Evolutionary conservation across 768 basidiomycete genomes (phyloP).

Genomic region (Podaxis carcinomalis): DNA sequence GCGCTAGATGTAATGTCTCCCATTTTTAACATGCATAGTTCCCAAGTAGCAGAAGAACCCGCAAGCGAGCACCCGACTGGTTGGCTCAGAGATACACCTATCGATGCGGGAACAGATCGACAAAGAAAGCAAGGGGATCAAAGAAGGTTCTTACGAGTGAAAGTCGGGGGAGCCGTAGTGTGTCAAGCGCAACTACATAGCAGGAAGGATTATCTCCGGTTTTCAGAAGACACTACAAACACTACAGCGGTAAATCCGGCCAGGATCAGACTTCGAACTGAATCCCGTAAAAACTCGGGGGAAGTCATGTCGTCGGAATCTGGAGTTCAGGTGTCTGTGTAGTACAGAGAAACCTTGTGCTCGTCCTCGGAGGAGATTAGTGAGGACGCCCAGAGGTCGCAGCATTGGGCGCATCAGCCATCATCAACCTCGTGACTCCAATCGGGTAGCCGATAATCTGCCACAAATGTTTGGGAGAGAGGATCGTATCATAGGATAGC

Average conservation of each 20-base stretch:
- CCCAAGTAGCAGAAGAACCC: neutral
- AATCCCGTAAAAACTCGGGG: neutral
- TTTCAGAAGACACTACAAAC: neutral
- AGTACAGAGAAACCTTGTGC: neutral
- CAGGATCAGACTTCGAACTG: neutral
- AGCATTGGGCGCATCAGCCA: neutral
- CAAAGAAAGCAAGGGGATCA: neutral
- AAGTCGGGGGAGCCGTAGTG: neutral
- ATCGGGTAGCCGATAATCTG: neutral
- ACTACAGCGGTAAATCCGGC: slow-evolving; percentile 3
- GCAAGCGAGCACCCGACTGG: neutral
- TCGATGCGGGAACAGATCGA: neutral
- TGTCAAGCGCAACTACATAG: neutral
- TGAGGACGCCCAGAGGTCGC: neutral
- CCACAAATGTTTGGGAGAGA: neutral
- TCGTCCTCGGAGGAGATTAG: neutral
- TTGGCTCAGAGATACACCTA: neutral
- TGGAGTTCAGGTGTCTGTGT: neutral
- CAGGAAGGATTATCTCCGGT: neutral
- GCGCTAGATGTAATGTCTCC: neutral
- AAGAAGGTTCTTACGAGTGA: neutral
- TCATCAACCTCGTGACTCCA: neutral
- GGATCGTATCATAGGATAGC: neutral
- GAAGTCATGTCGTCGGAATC: neutral
- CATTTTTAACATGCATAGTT: neutral